A percentile compares a stretch with the other conserved stretches of the same genome.
Conservation (phyloP, 768 basidiomycete species). For the Suillus alpinus region DNA sequence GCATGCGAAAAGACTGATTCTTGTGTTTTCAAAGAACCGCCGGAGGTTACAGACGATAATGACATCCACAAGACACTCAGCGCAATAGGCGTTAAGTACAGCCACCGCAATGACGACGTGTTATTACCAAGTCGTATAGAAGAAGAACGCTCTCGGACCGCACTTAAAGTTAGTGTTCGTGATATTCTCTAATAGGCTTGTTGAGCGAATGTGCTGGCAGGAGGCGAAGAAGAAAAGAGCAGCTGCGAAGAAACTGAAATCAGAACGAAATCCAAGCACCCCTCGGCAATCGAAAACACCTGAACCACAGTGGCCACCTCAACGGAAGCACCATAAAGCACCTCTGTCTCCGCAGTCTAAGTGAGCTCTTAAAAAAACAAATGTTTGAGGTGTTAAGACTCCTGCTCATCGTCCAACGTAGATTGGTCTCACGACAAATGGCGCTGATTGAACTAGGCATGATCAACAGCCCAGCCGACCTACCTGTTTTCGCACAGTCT, state of each 20-base stretch:
- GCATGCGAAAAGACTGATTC: not conserved
- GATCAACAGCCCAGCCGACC: constrained; percentile 49
- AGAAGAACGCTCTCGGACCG: constrained; percentile 55
- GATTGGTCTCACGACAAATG: constrained; percentile 51
- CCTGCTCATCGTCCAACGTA: constrained; percentile 20
- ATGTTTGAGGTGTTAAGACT: not conserved
- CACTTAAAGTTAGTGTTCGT: constrained; percentile 41
- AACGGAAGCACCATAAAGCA: constrained; percentile 52
- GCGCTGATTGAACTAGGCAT: constrained; percentile 64
- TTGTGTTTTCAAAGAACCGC: constrained; percentile 31
- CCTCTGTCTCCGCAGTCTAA: constrained; percentile 47
- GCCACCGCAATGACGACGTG: constrained; percentile 71
- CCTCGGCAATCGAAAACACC: constrained; percentile 27
- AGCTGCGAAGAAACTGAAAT: constrained; percentile 21
- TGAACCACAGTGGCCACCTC: constrained; percentile 62
- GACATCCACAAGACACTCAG: constrained; percentile 55
- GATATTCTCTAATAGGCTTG: constrained; percentile 1
- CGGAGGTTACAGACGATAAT: constrained; percentile 41
- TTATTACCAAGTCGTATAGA: constrained; percentile 68
- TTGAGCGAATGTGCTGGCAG: constrained; percentile 9
- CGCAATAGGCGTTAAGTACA: constrained; percentile 65
- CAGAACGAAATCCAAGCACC: not conserved
- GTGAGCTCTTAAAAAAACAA: constrained; percentile 37
- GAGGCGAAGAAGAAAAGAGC: constrained; percentile 26
- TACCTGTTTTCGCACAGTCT: constrained; percentile 56